Base-by-base conservation (phyloP, 345 rosid species). In the Theobroma cacao region DNA sequence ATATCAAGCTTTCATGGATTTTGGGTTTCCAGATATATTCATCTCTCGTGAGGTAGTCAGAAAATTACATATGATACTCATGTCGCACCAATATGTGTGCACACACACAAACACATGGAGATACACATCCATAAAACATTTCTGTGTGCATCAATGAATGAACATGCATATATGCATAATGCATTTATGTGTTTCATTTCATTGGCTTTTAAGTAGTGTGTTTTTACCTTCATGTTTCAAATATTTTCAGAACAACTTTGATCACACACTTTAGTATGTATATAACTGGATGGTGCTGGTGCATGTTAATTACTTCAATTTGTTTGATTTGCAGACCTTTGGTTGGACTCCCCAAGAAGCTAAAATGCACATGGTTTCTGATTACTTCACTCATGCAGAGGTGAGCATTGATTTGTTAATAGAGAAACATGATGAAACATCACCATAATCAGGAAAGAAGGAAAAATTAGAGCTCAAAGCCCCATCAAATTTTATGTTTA, bases 311-410 rank as follows among this genome's bases (percentile, higher is more conserved):
- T 56, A 58, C 59, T 75, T 74, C 33, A 60, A 53, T 80, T 82
- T 82, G 56, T 78, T 79, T 76, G 60, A 74, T 81, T 55, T 82
- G 81, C 84, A 97, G 98, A 82, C 87, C 65, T 97, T 93, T 90
- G 98, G 94, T 48, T 97, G 99, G 99, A 86, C 89, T 82, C 90
- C 94, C 58, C 91, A 91, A 84, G 97, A 94, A 88, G 98, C 98
- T 82, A 91, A 90, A 83, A 71, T 93, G 89, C 98, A 97, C 82
- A 89, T 91, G 99, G 95, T 94, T 86, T 72, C 89, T 40, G 93
- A 94, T 87, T 91, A 90, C 87, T 97, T 97, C 90, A 91, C 91
- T 77, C 79, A 87, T 77, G 86, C 94, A 61, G 99, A 97, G 90
- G 99, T 93, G 79, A 90, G 87, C 58, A 75, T 20, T 72, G 40